Conservation (phyloP, 2,329 filamentous ascomycete species). For the Diaporthe aspalathi region DNA sequence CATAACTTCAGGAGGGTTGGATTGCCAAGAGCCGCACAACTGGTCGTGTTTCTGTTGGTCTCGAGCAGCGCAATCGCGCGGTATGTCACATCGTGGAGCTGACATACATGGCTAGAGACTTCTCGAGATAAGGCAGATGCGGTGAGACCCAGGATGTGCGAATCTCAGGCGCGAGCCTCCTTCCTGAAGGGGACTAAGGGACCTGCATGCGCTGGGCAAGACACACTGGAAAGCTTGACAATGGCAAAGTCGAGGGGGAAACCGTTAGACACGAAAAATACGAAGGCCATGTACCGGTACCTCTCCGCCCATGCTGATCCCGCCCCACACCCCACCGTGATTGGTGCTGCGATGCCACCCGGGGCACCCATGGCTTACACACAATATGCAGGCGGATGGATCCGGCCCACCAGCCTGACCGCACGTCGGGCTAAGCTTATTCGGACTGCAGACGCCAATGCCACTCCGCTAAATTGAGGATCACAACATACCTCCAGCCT, state of each 20-base stretch:
- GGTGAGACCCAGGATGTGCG: constrained; percentile 27
- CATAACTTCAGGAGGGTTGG: not conserved
- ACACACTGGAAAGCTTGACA: constrained; percentile 1
- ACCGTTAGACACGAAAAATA: constrained; percentile 9
- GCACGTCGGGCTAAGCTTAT: constrained; percentile 35
- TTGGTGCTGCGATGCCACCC: not conserved
- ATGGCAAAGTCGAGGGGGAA: not conserved
- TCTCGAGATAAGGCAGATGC: constrained; percentile 9
- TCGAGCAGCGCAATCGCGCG: not conserved
- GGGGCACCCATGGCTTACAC: not conserved
- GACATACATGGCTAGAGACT: constrained; percentile 21
- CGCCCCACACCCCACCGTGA: too few species aligned
- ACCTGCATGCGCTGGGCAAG: constrained; percentile 6
- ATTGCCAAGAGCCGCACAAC: constrained; percentile 1
- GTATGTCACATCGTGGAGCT: constrained; percentile 19
- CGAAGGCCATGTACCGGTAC: constrained; percentile 8
- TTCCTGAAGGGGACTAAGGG: constrained; percentile 20
- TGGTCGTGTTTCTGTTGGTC: not conserved
- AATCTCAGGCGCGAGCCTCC: constrained; percentile 14
- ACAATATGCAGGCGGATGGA: constrained; percentile 34
- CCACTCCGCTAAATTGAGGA: not conserved
- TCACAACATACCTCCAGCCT: not conserved
- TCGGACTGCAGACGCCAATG: constrained; percentile 9
- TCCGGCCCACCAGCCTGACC: constrained; percentile 28
- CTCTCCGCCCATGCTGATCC: not conserved